Evolutionary conservation across 768 basidiomycete genomes (phyloP), one percentile per base, ranked within the genome.

Genomic region (Macrolepiota albuminosa): DNA sequence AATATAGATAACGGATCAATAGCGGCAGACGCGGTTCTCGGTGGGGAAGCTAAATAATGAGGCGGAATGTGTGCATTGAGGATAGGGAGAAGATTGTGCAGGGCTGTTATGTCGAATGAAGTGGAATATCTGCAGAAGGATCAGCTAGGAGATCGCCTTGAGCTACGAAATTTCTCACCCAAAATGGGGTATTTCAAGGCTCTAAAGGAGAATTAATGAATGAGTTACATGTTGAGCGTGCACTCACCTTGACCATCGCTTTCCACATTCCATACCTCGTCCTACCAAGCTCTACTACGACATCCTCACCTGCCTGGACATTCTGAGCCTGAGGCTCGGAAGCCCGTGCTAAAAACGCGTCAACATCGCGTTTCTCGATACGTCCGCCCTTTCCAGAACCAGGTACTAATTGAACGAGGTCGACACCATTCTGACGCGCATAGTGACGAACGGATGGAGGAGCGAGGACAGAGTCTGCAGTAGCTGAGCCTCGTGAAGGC

Each of bases 251-350:
- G 10, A 79, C 82, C 93, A 95, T 95, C 2, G 91, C 88, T 65
- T 90, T 91, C 87, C 85, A 95, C 93, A 95, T 95, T 10, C 85
- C 86, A 67, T 85, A 83, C 56, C 93, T 77, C 14, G 90, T 92
- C 63, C 91, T 76, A 5, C 85, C 86, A 29, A 95, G 78, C 55
- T 91, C 90, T 3, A 93, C 82, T 2, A 87, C 74, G 10, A 80
- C 73, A 59, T 91, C 88, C 43, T 79, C 54, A 24, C 31, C 54
- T 31, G 54, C 18, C 14, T 37, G 34, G 6, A 18, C 40, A 36
- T 13, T n/a, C 5, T 36, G 21, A 14, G 24, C 24, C 9, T 39
- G 29, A 45, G 37, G 10, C 14, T 18, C 59, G 18, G 48, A 31
- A 49, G 54, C 6, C 16, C 48, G 40, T 0, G 26, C 57, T 31